Base-by-base conservation (phyloP, 1,139 yeast genomes). In the Wickerhamomyces sp. region DNA sequence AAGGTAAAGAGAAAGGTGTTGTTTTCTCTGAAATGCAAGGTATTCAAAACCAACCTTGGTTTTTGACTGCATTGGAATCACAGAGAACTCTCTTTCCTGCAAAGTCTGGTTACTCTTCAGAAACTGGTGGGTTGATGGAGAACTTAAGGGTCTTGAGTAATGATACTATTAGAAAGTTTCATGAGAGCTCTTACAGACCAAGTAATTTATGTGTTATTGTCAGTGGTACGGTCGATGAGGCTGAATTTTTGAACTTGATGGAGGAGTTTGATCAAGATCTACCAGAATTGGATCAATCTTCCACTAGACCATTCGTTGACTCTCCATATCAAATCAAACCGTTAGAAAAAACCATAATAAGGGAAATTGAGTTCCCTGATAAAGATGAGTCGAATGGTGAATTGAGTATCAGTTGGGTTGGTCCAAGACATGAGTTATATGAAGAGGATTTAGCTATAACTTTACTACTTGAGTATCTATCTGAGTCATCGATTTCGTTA, bases 1-100 rank as follows among this genome's bases (percentile, higher is more conserved):
- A 79, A 14, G 96, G 89, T 27, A 82, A 84, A 52, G 99, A 94
- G 58, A 89, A 89, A 61, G 99, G 99, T 52, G 99, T 94, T 36
- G 99, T 94, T 4, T 94, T 86, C 63, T 85, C 95, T 48, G 99
- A 94, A 67, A 94, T 94, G 98, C 97, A 90, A 62, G 98, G 91
- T 15, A 83, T 86, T 46, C 95, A 90, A 63, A 79, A 79, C 56
- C 87, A 84, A 52, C 76, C 91, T n/a, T 82, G 84, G 78, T 85
- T 82, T 52, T 69, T 88, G 30, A 67, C 87, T n/a, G 75, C 75
- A 54, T 67, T 82, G 53, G 79, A 78, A 46, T 69, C 82, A 59
- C 88, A 86, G 60, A 75, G 83, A 58, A 60, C 76, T 1, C 62
- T 90, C 52, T 90, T 79, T 57, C 68, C 73, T 4, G 61, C 72